Evolutionary conservation across 306 rosid genomes (phyloP).

Genomic region (Cicer pinnatifidum): DNA sequence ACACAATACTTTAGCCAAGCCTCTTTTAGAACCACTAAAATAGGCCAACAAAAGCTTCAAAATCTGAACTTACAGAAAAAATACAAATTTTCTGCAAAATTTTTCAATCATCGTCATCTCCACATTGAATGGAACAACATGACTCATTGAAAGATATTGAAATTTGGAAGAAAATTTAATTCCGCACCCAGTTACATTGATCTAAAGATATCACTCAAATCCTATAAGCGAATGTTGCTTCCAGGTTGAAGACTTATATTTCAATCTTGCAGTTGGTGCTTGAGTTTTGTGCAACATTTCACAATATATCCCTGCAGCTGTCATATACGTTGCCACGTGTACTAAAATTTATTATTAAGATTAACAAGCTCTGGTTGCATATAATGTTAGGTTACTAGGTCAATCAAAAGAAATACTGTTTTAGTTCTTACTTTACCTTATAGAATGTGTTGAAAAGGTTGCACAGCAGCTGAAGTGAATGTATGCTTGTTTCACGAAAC

Average conservation of each 20-base stretch:
- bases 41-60: background rate
- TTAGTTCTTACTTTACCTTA: conserved; percentile 72
- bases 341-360: conserved; percentile 25
- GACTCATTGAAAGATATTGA: conserved; percentile 8
- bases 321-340: background rate
- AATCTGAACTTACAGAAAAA: background rate
- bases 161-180: background rate
- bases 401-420: conserved; percentile 29
- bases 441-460: conserved; percentile 97
- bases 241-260: conserved; percentile 22
- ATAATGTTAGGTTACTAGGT: background rate
- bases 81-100: background rate
- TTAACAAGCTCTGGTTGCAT: conserved; percentile 21
- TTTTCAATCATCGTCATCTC: background rate
- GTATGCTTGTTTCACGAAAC: conserved; percentile 94
- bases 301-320: conserved; percentile 18
- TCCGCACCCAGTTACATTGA: background rate
- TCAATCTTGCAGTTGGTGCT: conserved; percentile 8
- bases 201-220: conserved; percentile 29
- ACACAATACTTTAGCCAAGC: background rate
- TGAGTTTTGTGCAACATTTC: conserved; percentile 5
- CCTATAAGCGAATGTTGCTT: conserved; percentile 11
- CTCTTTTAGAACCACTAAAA: conserved; percentile 7
- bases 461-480: conserved; percentile 97
- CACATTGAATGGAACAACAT: background rate